Evolutionary conservation across 73 alveolate species (phyloP).

Genomic region (Urostyla sp.): DNA sequence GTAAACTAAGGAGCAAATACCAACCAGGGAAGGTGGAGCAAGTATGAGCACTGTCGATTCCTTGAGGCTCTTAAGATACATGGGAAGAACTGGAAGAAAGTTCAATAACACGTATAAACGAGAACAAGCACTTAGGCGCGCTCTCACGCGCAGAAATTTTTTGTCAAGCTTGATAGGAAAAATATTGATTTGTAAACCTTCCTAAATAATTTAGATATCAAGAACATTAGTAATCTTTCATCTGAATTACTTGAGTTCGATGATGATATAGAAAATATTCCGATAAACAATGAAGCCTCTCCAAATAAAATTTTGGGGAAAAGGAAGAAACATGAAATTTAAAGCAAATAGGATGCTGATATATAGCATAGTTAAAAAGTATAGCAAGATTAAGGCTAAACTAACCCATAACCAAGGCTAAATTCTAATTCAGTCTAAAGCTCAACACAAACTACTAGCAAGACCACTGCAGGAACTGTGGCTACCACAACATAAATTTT

Average conservation of each 20-base stretch:
- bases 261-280: conserved; percentile 21
- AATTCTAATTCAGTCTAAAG: too few species aligned
- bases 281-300: too few species aligned
- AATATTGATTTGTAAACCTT: background rate
- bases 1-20: too few species aligned
- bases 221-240: conserved; percentile 16
- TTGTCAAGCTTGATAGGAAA: conserved; percentile 65
- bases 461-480: too few species aligned
- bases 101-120: conserved; percentile 70
- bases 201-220: background rate
- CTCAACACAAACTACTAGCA: too few species aligned
- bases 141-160: conserved; percentile 81
- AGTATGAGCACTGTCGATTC: conserved; percentile 74
- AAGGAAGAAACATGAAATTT: too few species aligned
- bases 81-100: conserved; percentile 80
- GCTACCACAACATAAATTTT: too few species aligned
- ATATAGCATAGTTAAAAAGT: too few species aligned
- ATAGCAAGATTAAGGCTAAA: too few species aligned
- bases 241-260: conserved; percentile 25
- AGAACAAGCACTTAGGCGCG: conserved; percentile 71
- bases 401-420: too few species aligned
- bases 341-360: too few species aligned
- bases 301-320: too few species aligned
- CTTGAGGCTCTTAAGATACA: conserved; percentile 71
- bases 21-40: conserved; percentile 76